phyloP scores from a whole-genome alignment of 1,284 basidiomycete genomes.

The Takashimella koratensis region DNA sequence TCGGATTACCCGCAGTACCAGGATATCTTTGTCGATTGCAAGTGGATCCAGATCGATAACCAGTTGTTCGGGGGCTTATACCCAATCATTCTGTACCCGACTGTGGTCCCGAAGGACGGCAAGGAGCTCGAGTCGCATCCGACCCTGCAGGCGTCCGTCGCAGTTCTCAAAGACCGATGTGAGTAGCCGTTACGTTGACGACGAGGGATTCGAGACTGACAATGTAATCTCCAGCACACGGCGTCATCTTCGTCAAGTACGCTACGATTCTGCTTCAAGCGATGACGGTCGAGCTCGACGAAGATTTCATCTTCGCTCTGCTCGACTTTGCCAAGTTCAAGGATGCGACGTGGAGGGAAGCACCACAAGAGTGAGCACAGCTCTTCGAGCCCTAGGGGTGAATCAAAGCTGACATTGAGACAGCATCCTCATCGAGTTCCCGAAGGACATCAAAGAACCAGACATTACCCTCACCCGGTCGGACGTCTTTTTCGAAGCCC shows the following conservation, averaged over 20 bases:
- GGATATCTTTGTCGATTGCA: conserved; percentile 76
- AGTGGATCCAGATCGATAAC: conserved; percentile 92
- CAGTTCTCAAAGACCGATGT: conserved; percentile 93
- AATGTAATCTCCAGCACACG: conserved; percentile 69
- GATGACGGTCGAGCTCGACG: conserved; percentile 91
- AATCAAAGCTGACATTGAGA: neutral
- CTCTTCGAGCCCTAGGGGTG: neutral
- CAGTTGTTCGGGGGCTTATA: conserved; percentile 95
- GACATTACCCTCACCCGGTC: conserved; percentile 55
- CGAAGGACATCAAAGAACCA: conserved; percentile 77
- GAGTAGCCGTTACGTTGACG: conserved; percentile 16
- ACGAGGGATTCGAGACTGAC: conserved; percentile 3
- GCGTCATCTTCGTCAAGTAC: conserved; percentile 95
- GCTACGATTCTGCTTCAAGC: conserved; percentile 92
- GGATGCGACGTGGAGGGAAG: conserved; percentile 81
- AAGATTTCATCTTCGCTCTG: conserved; percentile 90
- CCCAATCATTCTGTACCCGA: conserved; percentile 94
- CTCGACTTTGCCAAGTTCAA: conserved; percentile 89
- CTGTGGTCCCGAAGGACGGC: conserved; percentile 79
- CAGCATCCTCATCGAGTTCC: conserved; percentile 73
- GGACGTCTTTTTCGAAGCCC: conserved; percentile 91
- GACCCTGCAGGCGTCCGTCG: conserved; percentile 81
- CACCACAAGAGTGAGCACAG: conserved; percentile 69
- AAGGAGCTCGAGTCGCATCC: conserved; percentile 78
- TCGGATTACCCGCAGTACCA: conserved; percentile 77